Evolutionary conservation across 768 basidiomycete species (phyloP).

Genomic region (Pleurotus pulmonarius): DNA sequence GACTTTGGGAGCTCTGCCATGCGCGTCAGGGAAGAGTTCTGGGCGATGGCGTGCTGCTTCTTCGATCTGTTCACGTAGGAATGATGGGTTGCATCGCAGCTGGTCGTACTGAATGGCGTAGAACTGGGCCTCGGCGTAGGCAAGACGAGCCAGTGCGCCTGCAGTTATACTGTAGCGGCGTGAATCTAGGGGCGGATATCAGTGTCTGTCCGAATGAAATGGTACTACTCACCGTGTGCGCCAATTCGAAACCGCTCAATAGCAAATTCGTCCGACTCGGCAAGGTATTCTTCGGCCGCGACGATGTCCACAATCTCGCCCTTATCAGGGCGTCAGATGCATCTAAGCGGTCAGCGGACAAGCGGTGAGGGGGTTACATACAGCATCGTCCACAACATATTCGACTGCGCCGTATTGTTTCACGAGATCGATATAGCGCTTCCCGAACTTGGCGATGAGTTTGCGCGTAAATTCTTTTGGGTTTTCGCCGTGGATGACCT

Average conservation of each 20-base stretch:
- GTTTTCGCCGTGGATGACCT: neutral
- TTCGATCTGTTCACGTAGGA: neutral
- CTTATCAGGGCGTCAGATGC: neutral
- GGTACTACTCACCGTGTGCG: neutral
- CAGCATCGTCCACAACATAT: neutral
- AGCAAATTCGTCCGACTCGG: conserved; percentile 3
- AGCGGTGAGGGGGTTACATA: neutral
- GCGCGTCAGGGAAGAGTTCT: neutral
- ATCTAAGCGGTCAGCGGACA: no score
- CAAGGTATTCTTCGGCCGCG: conserved; percentile 3
- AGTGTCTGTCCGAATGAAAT: no score
- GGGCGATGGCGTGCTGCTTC: neutral
- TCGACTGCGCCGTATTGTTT: conserved; percentile 6
- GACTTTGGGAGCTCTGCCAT: neutral
- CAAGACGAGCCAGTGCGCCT: neutral
- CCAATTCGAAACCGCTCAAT: neutral
- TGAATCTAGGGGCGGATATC: neutral
- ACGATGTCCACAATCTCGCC: neutral
- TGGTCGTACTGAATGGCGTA: conserved; percentile 1
- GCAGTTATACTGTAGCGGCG: neutral
- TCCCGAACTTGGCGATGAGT: conserved; percentile 3
- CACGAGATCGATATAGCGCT: neutral
- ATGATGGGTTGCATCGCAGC: neutral
- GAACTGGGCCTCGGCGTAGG: conserved; percentile 2
- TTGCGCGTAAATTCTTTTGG: neutral